phyloP scores from a whole-genome alignment of 2,329 filamentous ascomycete genomes.

The Fusarium ramigenum region DNA sequence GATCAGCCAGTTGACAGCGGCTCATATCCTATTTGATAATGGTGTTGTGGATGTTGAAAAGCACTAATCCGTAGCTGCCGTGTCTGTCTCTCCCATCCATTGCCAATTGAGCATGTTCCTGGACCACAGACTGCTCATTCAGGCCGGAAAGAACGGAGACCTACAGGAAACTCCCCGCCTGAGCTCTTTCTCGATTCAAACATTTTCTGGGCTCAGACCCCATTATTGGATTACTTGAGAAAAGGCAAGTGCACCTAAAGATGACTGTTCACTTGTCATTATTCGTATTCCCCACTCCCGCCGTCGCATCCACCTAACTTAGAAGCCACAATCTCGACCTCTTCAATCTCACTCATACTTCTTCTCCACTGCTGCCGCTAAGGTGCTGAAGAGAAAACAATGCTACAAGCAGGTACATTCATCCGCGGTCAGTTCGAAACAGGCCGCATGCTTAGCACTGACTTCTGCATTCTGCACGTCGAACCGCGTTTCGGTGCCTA shows the following conservation, averaged over 20 bases:
- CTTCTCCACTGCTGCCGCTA: slow-evolving; percentile 27
- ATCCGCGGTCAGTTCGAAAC: slow-evolving; percentile 17
- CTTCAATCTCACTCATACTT: slow-evolving; percentile 7
- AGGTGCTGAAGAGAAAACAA: neutral
- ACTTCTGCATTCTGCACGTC: slow-evolving; percentile 7
- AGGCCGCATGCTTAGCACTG: slow-evolving; percentile 20
- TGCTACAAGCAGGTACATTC: slow-evolving; percentile 9
- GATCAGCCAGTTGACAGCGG: slow-evolving; percentile 27
- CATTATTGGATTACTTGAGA: neutral
- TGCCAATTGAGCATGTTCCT: slow-evolving; percentile 18
- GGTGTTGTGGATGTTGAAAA: slow-evolving; percentile 1
- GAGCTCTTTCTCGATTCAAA: slow-evolving; percentile 4
- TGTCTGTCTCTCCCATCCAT: neutral
- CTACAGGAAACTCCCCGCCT: neutral
- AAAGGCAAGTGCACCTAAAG: slow-evolving; percentile 4
- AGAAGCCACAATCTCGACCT: slow-evolving; percentile 18
- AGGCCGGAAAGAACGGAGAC: slow-evolving; percentile 11
- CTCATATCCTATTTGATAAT: slow-evolving; percentile 21
- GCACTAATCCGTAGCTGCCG: slow-evolving; percentile 15
- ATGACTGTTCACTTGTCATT: slow-evolving; percentile 22
- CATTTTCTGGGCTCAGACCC: neutral
- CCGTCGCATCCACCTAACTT: neutral
- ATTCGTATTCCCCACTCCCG: slow-evolving; percentile 13
- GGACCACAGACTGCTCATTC: neutral
- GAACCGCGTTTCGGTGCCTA: slow-evolving; percentile 4